Evolutionary conservation across 176 grass and related monocot species (phyloP).

Genomic region (Pontederia paniculata): DNA sequence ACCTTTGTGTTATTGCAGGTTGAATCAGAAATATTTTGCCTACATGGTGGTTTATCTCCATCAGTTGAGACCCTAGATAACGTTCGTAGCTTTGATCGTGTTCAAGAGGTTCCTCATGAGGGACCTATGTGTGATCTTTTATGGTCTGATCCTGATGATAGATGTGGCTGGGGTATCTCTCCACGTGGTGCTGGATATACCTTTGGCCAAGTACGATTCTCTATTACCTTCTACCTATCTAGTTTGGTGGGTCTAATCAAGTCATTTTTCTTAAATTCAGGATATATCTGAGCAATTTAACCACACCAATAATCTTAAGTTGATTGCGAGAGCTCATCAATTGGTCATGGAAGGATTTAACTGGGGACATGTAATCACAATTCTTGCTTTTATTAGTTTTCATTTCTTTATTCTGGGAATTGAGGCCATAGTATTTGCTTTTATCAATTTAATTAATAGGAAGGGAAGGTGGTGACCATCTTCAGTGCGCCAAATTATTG

Average conservation of each 20-base stretch:
- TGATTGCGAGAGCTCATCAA: slow-evolving; percentile 96
- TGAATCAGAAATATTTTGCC: slow-evolving; percentile 96
- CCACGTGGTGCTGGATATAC: slow-evolving; percentile 95
- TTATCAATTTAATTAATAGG: slow-evolving; percentile 35
- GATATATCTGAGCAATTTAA: slow-evolving; percentile 99
- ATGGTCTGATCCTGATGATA: slow-evolving; percentile 91
- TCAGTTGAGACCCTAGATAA: slow-evolving; percentile 91
- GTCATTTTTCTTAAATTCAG: slow-evolving; percentile 27
- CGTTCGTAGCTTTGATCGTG: slow-evolving; percentile 84
- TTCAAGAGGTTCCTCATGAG: slow-evolving; percentile 98
- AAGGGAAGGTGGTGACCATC: slow-evolving; percentile 97
- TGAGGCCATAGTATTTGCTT: slow-evolving; percentile 6
- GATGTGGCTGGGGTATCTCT: slow-evolving; percentile 98
- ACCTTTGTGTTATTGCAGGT: slow-evolving; percentile 34
- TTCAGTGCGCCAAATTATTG: slow-evolving; percentile 99
- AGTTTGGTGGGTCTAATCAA: slow-evolving; percentile 3
- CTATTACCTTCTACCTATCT: background rate
- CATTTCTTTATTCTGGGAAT: background rate
- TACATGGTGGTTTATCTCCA: slow-evolving; percentile 89
- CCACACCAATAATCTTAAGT: slow-evolving; percentile 81
- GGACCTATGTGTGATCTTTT: slow-evolving; percentile 98
- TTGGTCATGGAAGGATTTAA: slow-evolving; percentile 96
- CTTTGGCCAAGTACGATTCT: slow-evolving; percentile 64
- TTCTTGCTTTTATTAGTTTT: background rate
- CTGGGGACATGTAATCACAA: slow-evolving; percentile 72